phyloP scores from a whole-genome alignment of 2,329 filamentous ascomycete species.

The Triangularia verruculosa region DNA sequence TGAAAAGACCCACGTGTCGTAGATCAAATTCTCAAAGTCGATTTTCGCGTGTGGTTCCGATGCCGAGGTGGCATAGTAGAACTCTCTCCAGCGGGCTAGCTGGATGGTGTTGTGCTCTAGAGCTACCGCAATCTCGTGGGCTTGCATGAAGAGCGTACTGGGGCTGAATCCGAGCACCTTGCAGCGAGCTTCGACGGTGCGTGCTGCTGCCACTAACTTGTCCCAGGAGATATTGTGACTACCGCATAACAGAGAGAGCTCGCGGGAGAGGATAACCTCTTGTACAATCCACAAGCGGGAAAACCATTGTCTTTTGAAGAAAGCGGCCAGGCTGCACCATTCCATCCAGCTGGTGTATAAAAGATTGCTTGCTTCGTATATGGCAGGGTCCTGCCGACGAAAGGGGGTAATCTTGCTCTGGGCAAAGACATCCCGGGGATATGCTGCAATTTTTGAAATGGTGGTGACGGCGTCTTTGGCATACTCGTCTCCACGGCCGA shows the following conservation, averaged over 20 bases:
- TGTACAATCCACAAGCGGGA: conserved; percentile 18
- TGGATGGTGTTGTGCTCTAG: conserved; percentile 14
- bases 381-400: conserved; percentile 5
- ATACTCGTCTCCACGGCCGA: conserved; percentile 13
- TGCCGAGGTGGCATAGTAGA: background rate
- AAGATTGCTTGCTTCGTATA: conserved; percentile 7
- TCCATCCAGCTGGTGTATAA: conserved; percentile 14
- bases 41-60: background rate
- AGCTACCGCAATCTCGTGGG: conserved; percentile 15
- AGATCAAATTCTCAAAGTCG: conserved; percentile 15
- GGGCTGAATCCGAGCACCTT: conserved; percentile 11
- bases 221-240: conserved; percentile 6
- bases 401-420: conserved; percentile 8
- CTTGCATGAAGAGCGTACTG: conserved; percentile 15
- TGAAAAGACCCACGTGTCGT: conserved; percentile 15
- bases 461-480: conserved; percentile 6
- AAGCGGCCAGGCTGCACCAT: conserved; percentile 18
- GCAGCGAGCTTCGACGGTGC: conserved; percentile 18
- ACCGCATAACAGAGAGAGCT: conserved; percentile 9
- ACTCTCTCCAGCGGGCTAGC: conserved; percentile 14
- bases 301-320: conserved; percentile 21
- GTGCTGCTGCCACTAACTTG: conserved; percentile 5
- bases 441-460: conserved; percentile 8
- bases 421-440: conserved; percentile 2
- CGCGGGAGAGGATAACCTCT: conserved; percentile 14